Conservation (phyloP, 225 moss, liverwort and hornwort species). For the Physcomitrellopsis africana region DNA sequence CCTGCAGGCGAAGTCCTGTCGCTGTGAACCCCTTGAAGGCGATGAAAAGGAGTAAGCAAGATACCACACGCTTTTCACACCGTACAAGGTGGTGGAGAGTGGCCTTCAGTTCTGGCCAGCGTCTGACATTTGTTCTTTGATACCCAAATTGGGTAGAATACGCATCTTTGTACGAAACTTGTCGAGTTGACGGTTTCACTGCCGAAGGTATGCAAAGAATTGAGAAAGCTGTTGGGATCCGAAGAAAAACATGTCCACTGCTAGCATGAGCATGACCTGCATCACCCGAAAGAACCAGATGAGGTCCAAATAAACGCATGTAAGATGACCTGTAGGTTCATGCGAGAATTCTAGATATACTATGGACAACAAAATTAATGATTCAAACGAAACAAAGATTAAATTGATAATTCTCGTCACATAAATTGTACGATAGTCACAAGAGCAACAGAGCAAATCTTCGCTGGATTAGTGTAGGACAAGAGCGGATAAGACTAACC, state of each 20-base stretch:
- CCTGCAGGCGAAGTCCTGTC: conserved; percentile 6
- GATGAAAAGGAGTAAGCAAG: conserved; percentile 7
- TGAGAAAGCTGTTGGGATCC: conserved; percentile 64
- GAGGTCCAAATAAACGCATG: no score
- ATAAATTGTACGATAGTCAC: neutral
- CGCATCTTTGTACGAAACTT: conserved; percentile 16
- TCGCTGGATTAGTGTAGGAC: neutral
- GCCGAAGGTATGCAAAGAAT: conserved; percentile 31
- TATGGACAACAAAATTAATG: no score
- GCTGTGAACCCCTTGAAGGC: neutral
- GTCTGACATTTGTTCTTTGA: conserved; percentile 28
- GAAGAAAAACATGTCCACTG: conserved; percentile 70
- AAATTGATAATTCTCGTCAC: no score
- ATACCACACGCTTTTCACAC: neutral
- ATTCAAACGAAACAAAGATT: no score
- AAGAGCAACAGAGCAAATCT: neutral
- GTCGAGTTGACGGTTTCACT: conserved; percentile 19
- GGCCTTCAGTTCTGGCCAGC: conserved; percentile 21
- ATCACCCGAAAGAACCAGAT: conserved; percentile 5
- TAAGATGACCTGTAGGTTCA: no score
- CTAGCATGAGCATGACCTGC: conserved; percentile 68
- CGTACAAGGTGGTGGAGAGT: neutral
- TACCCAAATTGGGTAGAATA: conserved; percentile 39
- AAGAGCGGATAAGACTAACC: conserved; percentile 40
- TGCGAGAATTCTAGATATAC: no score